A percentile compares a stretch with the other conserved stretches of the same genome.
Conservation (phyloP, 495 filamentous ascomycete species). For the Apodospora peruviana region DNA sequence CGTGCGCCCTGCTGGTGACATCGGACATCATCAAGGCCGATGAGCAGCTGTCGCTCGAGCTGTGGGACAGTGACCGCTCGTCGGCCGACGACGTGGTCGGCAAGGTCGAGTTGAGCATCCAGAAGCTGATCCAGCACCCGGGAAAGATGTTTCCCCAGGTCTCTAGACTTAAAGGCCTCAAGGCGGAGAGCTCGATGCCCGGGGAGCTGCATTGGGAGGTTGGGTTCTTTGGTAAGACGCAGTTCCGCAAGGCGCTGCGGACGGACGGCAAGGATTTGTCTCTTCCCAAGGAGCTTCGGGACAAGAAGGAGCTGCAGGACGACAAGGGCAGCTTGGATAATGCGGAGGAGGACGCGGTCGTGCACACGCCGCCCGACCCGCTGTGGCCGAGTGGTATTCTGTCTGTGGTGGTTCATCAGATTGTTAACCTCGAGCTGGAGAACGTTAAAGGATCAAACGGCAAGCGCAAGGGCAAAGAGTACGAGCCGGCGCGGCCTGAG, state of each 20-base stretch:
- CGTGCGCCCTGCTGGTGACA: conserved; percentile 77
- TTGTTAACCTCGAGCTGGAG: conserved; percentile 84
- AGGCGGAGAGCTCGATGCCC: conserved; percentile 82
- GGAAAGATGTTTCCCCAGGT: conserved; percentile 86
- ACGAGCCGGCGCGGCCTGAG: conserved; percentile 78
- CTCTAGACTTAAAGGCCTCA: conserved; percentile 75
- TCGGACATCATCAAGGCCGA: conserved; percentile 86
- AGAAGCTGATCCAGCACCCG: conserved; percentile 90
- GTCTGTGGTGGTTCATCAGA: conserved; percentile 82
- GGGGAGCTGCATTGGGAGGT: conserved; percentile 95
- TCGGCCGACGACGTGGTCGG: conserved; percentile 91
- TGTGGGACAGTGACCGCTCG: conserved; percentile 88
- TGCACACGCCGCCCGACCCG: conserved; percentile 87
- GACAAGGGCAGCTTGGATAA: conserved; percentile 77
- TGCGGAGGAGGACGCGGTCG: conserved; percentile 72
- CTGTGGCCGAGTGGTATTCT: conserved; percentile 88
- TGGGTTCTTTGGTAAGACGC: conserved; percentile 85
- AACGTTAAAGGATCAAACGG: conserved; percentile 68
- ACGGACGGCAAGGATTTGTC: conserved; percentile 80
- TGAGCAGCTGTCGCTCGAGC: conserved; percentile 86
- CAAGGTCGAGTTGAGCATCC: conserved; percentile 87
- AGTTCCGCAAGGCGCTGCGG: conserved; percentile 72
- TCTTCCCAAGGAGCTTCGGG: conserved; percentile 64
- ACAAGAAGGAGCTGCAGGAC: conserved; percentile 76
- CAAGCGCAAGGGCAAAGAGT: conserved; percentile 74